These are phyloP conservation scores for Pyricularia grisea DNA, from an alignment of 2,329 filamentous ascomycete genomes.

Conservation along the genomic window DNA sequence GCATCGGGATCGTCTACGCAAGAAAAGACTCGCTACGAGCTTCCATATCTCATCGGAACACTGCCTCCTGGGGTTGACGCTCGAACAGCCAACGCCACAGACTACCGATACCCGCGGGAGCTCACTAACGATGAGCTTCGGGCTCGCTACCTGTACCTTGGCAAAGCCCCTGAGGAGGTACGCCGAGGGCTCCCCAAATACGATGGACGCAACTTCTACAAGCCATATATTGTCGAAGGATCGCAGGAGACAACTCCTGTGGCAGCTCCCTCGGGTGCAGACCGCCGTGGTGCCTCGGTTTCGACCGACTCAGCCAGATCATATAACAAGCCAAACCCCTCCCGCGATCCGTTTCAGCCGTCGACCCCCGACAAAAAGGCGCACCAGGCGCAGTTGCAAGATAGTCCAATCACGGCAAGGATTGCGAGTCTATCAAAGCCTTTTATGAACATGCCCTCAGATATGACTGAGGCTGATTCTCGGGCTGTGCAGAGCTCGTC, in stretches of 20 bases:
- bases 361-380: constrained; percentile 2
- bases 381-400: background rate
- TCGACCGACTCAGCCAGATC: constrained; percentile 1
- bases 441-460: background rate
- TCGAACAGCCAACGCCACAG: constrained; percentile 30
- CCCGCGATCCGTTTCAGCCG: constrained; percentile 5
- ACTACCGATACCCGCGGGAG: constrained; percentile 46
- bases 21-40: constrained; percentile 9
- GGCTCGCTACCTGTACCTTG: constrained; percentile 53
- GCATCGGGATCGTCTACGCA: constrained; percentile 9
- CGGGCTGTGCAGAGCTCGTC: background rate
- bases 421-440: background rate
- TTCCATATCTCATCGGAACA: constrained; percentile 47
- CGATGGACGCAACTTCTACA: constrained; percentile 56
- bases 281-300: background rate
- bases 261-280: background rate
- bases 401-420: background rate
- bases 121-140: constrained; percentile 49
- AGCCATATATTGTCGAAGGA: constrained; percentile 34
- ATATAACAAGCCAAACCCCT: background rate
- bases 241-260: constrained; percentile 1
- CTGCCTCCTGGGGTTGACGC: constrained; percentile 33
- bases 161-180: constrained; percentile 39
- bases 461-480: background rate
- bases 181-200: constrained; percentile 50